phyloP scores from a whole-genome alignment of 1,139 yeast genomes.

The Pichia norvegensis region DNA sequence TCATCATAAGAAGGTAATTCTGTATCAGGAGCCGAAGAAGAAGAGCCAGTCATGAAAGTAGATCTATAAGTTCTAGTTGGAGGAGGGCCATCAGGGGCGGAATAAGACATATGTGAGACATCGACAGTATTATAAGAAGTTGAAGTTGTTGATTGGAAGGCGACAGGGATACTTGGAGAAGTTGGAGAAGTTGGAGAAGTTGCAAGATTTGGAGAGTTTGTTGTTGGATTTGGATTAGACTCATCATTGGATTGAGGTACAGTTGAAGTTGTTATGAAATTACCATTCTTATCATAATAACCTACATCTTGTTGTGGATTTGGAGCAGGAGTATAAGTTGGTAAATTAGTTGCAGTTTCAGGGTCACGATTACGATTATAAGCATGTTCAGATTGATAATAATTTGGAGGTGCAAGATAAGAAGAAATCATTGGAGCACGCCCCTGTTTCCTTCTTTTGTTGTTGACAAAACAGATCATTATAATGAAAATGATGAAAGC shows the following conservation, averaged over 20 bases:
- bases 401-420: conserved; percentile 91
- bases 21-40: conserved; percentile 1
- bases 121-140: not conserved
- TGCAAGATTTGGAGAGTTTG: not conserved
- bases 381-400: conserved; percentile 62
- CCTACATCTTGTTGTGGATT: conserved; percentile 68
- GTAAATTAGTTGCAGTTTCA: conserved; percentile 44
- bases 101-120: conserved; percentile 7
- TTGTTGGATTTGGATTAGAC: not conserved
- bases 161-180: conserved; percentile 1
- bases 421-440: conserved; percentile 67
- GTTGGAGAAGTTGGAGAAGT: not conserved
- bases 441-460: conserved; percentile 53
- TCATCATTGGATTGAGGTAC: not conserved
- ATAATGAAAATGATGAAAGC: conserved; percentile 42
- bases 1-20: conserved; percentile 10
- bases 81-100: conserved; percentile 12
- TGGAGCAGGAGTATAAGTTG: conserved; percentile 58
- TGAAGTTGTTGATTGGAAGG: conserved; percentile 1
- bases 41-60: not conserved
- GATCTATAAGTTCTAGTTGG: conserved; percentile 8
- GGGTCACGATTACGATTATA: conserved; percentile 35
- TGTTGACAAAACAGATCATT: conserved; percentile 52
- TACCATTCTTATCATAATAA: conserved; percentile 66
- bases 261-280: conserved; percentile 32